phyloP scores from a whole-genome alignment of 345 rosid genomes.

The Eucalyptus virginea region DNA sequence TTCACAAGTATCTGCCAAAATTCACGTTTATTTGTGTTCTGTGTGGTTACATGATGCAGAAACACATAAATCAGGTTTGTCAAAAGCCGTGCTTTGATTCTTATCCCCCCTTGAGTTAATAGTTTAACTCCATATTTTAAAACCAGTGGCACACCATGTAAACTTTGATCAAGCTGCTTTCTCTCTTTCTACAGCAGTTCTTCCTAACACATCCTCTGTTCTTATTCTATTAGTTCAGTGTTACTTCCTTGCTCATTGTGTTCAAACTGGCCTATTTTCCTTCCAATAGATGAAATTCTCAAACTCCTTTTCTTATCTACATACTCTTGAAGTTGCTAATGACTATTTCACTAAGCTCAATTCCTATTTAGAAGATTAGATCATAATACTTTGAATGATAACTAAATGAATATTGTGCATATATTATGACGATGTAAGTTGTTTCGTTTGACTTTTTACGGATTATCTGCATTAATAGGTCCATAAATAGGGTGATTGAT shows the following conservation, averaged over 20 bases:
- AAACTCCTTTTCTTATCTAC: neutral
- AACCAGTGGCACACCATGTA: neutral
- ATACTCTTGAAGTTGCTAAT: neutral
- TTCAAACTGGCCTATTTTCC: neutral
- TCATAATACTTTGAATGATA: too few relatives aligned
- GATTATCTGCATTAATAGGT: too few relatives aligned
- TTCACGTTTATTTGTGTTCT: neutral
- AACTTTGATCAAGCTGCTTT: neutral
- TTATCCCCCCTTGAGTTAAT: neutral
- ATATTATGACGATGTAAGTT: accelerated
- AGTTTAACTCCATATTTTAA: neutral
- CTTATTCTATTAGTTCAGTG: neutral
- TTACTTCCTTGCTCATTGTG: neutral
- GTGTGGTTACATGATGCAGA: neutral
- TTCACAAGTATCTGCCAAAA: neutral
- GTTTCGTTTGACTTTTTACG: too few relatives aligned
- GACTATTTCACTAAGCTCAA: neutral
- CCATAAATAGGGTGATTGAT: too few relatives aligned
- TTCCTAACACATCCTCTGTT: neutral
- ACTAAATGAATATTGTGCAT: too few relatives aligned
- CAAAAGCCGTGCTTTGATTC: neutral
- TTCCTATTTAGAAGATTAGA: too few relatives aligned
- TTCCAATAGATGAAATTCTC: neutral
- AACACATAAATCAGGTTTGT: neutral
- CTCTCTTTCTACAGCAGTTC: neutral